These are phyloP conservation scores for Rosa rugosa DNA, from an alignment of 306 rosid species.

Conservation along the genomic window DNA sequence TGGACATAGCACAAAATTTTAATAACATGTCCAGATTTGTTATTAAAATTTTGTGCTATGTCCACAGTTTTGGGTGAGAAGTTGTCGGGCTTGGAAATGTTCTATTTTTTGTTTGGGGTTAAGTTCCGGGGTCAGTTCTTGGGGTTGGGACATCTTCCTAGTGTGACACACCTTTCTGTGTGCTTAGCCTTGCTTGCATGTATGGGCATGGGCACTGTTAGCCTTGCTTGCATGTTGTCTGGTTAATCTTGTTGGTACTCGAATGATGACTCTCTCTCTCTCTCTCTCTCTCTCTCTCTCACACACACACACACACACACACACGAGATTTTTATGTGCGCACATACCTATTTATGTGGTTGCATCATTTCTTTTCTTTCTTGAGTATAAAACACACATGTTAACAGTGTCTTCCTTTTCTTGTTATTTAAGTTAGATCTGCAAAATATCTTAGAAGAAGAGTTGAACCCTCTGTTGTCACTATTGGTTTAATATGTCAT, in stretches of 20 bases:
- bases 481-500: constrained; percentile 6
- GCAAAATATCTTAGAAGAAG: not conserved
- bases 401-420: no score
- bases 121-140: no score
- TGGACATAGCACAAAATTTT: no score
- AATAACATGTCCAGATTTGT: constrained; percentile 1
- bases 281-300: not conserved
- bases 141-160: no score
- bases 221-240: not conserved
- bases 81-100: no score
- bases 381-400: not conserved
- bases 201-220: no score
- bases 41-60: not conserved
- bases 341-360: not conserved
- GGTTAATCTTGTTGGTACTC: constrained; percentile 6
- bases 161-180: no score
- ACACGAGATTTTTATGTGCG: not conserved
- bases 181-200: no score
- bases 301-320: not conserved
- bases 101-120: no score
- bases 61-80: no score
- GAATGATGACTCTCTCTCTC: not conserved
- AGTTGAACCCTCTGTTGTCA: not conserved
- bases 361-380: not conserved
- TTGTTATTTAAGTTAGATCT: not conserved